phyloP scores from a whole-genome alignment of 441 rosid genomes.

The Populus hybrid region DNA sequence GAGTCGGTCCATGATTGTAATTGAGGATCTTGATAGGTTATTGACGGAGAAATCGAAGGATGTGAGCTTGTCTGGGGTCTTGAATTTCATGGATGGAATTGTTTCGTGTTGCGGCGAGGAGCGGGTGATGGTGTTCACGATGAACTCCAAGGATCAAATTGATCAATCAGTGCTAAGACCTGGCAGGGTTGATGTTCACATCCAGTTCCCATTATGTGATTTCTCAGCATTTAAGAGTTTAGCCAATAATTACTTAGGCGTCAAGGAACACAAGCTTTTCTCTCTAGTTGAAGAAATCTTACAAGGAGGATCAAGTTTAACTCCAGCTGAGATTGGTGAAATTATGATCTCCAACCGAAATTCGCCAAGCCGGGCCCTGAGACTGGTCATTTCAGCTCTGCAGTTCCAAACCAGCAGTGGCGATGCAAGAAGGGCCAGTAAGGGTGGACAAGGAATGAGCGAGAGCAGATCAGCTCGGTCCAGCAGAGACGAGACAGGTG shows the following conservation, averaged over 20 bases:
- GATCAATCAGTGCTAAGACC: constrained; percentile 52
- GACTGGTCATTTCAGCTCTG: constrained; percentile 47
- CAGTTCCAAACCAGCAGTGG: constrained; percentile 28
- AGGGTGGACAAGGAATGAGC: constrained; percentile 10
- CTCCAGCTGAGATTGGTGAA: constrained; percentile 64
- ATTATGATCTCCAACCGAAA: constrained; percentile 58
- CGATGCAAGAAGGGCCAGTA: constrained; percentile 36
- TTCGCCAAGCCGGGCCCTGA: constrained; percentile 57
- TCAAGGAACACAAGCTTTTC: constrained; percentile 59
- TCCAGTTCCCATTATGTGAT: constrained; percentile 52
- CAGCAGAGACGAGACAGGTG: constrained; percentile 11
- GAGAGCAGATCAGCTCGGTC: constrained; percentile 24
- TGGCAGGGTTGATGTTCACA: constrained; percentile 61
- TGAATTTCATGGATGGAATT: constrained; percentile 67
- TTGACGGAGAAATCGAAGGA: constrained; percentile 38
- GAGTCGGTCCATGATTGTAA: constrained; percentile 54
- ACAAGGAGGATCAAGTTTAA: constrained; percentile 44
- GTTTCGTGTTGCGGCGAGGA: constrained; percentile 48
- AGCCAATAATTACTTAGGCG: constrained; percentile 50
- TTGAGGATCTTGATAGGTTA: constrained; percentile 75
- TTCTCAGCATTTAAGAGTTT: constrained; percentile 44
- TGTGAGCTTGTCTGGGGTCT: constrained; percentile 37
- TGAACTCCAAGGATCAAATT: constrained; percentile 41
- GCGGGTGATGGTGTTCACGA: constrained; percentile 56
- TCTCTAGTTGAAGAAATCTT: constrained; percentile 60